A percentile compares a stretch with the other conserved stretches of the same genome.
Conservation (phyloP, 768 basidiomycete species). For the Lactarius vividus region DNA sequence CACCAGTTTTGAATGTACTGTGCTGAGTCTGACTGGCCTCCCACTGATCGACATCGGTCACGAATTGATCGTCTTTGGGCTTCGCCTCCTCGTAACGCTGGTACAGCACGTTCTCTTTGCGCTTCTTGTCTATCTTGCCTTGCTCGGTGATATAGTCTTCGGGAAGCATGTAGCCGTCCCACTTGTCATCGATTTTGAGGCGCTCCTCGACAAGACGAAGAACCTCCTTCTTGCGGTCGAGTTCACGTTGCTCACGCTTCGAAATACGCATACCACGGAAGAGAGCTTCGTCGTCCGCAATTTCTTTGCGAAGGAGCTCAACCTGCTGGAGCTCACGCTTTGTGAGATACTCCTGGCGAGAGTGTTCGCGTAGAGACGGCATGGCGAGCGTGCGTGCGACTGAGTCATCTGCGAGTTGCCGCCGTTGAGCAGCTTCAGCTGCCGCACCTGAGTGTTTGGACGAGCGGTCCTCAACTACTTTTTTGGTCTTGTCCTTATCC, state of each 20-base stretch:
- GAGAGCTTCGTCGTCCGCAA: constrained; percentile 89
- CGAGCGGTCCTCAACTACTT: constrained; percentile 88
- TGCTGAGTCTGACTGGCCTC: constrained; percentile 88
- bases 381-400: constrained; percentile 49
- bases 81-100: constrained; percentile 93
- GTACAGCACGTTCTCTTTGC: constrained; percentile 89
- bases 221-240: constrained; percentile 90
- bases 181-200: constrained; percentile 90
- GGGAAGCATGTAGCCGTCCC: constrained; percentile 93
- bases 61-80: constrained; percentile 89
- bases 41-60: constrained; percentile 98
- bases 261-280: constrained; percentile 91
- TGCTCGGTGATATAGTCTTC: constrained; percentile 99
- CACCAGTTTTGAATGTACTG: constrained; percentile 87
- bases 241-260: constrained; percentile 73
- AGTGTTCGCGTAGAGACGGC: constrained; percentile 79
- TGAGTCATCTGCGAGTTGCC: constrained; percentile 68
- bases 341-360: constrained; percentile 92
- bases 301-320: constrained; percentile 88
- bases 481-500: constrained; percentile 84
- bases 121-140: constrained; percentile 97
- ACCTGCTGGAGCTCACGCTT: constrained; percentile 97
- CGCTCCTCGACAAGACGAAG: constrained; percentile 91
- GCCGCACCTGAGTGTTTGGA: constrained; percentile 71
- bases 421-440: constrained; percentile 78